A percentile compares a stretch with the other conserved stretches of the same genome.
phyloP scores from a whole-genome alignment of 148 eudicot species.

The Chenopodium berlandieri region DNA sequence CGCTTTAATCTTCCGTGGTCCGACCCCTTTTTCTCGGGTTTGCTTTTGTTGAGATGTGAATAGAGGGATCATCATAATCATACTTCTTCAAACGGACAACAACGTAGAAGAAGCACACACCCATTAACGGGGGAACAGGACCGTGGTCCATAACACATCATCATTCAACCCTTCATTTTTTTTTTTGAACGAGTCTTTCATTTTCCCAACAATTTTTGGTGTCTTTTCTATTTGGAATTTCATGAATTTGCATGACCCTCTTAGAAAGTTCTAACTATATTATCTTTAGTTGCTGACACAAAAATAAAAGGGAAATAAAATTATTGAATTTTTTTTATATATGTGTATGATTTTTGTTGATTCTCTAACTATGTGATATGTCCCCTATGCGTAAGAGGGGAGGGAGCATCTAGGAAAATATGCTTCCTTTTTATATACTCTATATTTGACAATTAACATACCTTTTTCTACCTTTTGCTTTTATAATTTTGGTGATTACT shows the following conservation, averaged over 20 bases:
- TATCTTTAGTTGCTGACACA: slow-evolving; percentile 1
- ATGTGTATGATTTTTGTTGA: not conserved
- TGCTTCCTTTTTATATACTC: not conserved
- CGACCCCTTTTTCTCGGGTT: not conserved
- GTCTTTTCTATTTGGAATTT: slow-evolving; percentile 18
- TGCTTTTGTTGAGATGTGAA: not conserved
- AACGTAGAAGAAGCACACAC: not conserved
- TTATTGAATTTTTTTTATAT: not conserved
- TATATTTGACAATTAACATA: no score
- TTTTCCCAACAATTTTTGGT: not conserved
- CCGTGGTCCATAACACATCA: slow-evolving; percentile 10
- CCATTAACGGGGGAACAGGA: not conserved
- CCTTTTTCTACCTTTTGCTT: not conserved
- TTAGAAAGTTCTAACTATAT: not conserved
- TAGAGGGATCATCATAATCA: not conserved
- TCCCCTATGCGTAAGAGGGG: not conserved
- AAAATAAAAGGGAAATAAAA: not conserved
- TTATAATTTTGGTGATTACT: not conserved
- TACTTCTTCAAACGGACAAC: not conserved
- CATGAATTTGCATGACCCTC: not conserved
- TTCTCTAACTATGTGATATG: not conserved
- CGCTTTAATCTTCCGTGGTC: slow-evolving; percentile 1
- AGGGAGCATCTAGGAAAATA: not conserved
- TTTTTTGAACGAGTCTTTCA: not conserved
- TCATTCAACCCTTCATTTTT: not conserved